Conservation (phyloP, 257 asterid genomes). For the Plantago elongata region DNA sequence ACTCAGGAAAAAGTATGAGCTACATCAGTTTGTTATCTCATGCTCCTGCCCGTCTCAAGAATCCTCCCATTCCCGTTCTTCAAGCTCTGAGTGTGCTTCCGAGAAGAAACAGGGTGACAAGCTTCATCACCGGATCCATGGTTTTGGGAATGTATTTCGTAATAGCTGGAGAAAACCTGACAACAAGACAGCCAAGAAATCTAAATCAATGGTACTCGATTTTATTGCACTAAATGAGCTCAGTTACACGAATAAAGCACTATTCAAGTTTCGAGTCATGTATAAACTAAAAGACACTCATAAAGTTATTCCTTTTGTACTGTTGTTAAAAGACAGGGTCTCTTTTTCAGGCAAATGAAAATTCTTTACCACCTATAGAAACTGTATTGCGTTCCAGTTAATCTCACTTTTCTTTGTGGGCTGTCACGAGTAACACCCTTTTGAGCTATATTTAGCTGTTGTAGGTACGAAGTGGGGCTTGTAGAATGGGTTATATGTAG, state of each 20-base stretch:
- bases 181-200: slow-evolving; percentile 45
- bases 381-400: not conserved
- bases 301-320: not conserved
- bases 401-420: not conserved
- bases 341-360: no score
- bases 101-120: slow-evolving; percentile 51
- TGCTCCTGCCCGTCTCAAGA: slow-evolving; percentile 48
- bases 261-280: not conserved
- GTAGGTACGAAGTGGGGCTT: no score
- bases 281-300: not conserved
- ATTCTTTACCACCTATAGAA: not conserved
- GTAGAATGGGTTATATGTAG: no score
- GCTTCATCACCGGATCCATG: slow-evolving; percentile 48
- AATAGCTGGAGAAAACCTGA: slow-evolving; percentile 75
- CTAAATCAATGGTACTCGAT: slow-evolving; percentile 57
- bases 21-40: slow-evolving; percentile 51
- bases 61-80: slow-evolving; percentile 31
- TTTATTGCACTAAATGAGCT: slow-evolving; percentile 10
- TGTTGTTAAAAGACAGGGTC: not conserved
- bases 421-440: no score
- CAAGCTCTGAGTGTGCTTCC: slow-evolving; percentile 27
- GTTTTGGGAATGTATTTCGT: slow-evolving; percentile 70
- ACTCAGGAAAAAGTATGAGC: slow-evolving; percentile 82
- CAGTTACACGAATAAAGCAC: slow-evolving; percentile 2
- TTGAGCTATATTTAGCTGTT: no score